Evolutionary conservation across 73 alveolate genomes (phyloP), one percentile per base, ranked within the genome.

Genomic region (Symbiodinium natans): DNA sequence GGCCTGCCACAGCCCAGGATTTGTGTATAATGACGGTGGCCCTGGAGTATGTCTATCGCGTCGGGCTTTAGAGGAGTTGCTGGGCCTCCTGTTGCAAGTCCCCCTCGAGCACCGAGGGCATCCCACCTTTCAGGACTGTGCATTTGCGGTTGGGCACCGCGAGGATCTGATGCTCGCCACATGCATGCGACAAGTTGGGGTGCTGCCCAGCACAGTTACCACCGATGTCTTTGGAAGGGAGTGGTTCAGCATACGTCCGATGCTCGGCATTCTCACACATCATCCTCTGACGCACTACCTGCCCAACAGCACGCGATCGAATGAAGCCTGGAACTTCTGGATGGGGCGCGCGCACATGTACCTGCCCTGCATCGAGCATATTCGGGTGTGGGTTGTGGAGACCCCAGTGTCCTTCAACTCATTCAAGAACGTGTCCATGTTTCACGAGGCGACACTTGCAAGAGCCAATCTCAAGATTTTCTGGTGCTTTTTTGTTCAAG

Each of bases 131-230:
- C 89, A 90, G 41, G 11, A 34, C 27, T 90, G 97, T n/a, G 89
- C 38, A 1, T 73, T 90, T 74, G 97, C 97, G 9, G 41, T 11
- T 9, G 97, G 97, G 33, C 97, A 90, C 33, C 87, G 97, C 8
- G 97, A 90, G 41, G 97, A 90, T 56, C 34, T 90, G 82, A 90
- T 90, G 97, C 88, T 90, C n/a, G 97, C 97, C 2, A 80, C 97
- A 7, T 90, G 97, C 56, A 6, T 90, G 80, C 87, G 89, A 23
- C 82, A 90, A 27, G 54, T 33, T 52, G 40, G 82, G 15, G 42
- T 90, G 13, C n/a, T n/a, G 33, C 89, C 97, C 1, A 59, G 86
- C 25, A 27, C 89, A 15, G 82, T 73, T 3, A 90, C 97, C n/a
- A 71, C 97, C 5, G 89, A 90, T 23, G 41, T 33, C 6, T 42